These are phyloP conservation scores for Pilatotrama ljubarskyi DNA, from an alignment of 768 basidiomycete species.

Conservation along the genomic window DNA sequence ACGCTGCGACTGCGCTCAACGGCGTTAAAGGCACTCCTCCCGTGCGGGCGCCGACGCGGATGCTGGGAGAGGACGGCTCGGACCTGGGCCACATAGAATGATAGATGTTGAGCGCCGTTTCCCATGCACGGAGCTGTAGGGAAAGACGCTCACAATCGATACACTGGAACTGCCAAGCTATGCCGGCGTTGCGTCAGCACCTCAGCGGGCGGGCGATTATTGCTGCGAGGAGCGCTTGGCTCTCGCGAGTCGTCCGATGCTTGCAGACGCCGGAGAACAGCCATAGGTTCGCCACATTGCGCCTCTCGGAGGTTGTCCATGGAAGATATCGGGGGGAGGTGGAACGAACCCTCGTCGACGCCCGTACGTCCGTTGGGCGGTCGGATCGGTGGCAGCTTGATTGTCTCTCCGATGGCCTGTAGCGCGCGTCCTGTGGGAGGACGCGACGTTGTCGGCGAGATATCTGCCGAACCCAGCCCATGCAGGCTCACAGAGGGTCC, in stretches of 20 bases:
- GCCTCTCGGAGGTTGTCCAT: constrained; percentile 63
- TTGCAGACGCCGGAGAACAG: constrained; percentile 64
- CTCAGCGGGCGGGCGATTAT: constrained; percentile 4
- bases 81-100: constrained; percentile 8
- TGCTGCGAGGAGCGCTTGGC: constrained; percentile 1
- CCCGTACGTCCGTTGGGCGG: constrained; percentile 28
- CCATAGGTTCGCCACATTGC: constrained; percentile 54
- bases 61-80: not conserved
- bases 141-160: constrained; percentile 3
- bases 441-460: constrained; percentile 38
- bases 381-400: constrained; percentile 45
- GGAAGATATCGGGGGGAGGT: constrained; percentile 40
- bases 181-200: constrained; percentile 14
- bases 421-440: constrained; percentile 20
- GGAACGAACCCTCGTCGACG: constrained; percentile 9
- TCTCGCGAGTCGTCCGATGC: constrained; percentile 46
- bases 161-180: constrained; percentile 10
- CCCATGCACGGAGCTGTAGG: not conserved
- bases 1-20: constrained; percentile 9
- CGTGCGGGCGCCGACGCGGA: not conserved
- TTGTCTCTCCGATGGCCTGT: constrained; percentile 30
- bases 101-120: not conserved
- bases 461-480: constrained; percentile 34
- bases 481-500: constrained; percentile 21
- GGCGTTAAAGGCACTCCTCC: constrained; percentile 5